phyloP scores from a whole-genome alignment of 179 eudicot species.

The Actinidia chinensis region DNA sequence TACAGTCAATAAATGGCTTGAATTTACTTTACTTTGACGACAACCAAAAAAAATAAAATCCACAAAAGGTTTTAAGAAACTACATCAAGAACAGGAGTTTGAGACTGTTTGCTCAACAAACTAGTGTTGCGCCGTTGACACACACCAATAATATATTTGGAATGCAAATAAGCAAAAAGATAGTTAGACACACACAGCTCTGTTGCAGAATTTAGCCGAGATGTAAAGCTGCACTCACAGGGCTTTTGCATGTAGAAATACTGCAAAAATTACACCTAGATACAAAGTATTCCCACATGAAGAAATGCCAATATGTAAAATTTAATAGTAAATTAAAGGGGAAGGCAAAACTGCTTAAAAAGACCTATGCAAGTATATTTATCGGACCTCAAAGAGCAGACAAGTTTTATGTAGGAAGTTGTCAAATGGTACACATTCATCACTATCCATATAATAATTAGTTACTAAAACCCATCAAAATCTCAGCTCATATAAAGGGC shows the following conservation, averaged over 20 bases:
- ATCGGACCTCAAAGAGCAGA: background rate
- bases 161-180: background rate
- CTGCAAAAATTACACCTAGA: conserved; percentile 66
- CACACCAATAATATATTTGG: background rate
- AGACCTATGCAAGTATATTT: background rate
- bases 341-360: no score
- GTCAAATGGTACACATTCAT: background rate
- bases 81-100: background rate
- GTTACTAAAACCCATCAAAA: background rate
- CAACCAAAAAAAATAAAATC: background rate
- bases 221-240: conserved; percentile 95
- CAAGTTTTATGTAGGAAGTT: background rate
- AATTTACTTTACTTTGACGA: no score
- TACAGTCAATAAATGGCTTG: background rate
- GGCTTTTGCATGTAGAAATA: conserved; percentile 69
- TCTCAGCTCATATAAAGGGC: background rate
- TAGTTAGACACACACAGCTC: conserved; percentile 58
- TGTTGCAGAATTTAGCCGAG: conserved; percentile 69
- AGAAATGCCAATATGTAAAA: conserved; percentile 12
- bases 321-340: background rate
- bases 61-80: background rate
- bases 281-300: conserved; percentile 85
- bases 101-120: background rate
- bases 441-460: background rate
- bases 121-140: background rate